A percentile compares a stretch with the other conserved stretches of the same genome.
phyloP scores from a whole-genome alignment of 1,284 basidiomycete species.

The Ceratobasidium sp. region DNA sequence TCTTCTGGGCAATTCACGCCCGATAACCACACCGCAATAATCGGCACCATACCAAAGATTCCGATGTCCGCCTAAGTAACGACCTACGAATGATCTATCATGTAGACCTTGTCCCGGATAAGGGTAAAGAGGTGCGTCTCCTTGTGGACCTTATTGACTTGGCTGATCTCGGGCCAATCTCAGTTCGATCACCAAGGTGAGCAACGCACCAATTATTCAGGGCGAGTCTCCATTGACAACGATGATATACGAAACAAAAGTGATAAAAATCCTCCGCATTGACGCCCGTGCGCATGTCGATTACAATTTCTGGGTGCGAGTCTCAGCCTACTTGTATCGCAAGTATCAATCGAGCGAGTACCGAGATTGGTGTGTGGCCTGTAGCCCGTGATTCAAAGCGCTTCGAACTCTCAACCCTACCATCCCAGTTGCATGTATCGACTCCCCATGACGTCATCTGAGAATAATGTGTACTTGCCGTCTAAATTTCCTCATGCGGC shows the following conservation, averaged over 20 bases:
- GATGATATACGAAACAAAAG: not conserved
- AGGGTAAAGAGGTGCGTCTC: not conserved
- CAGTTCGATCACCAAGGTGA: constrained; percentile 34
- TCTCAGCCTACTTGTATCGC: not conserved
- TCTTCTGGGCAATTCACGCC: constrained; percentile 9
- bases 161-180: not conserved
- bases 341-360: not conserved
- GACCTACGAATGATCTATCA: constrained; percentile 36
- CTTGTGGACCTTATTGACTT: not conserved
- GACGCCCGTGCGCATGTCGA: constrained; percentile 3
- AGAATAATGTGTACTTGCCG: not conserved
- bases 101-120: constrained; percentile 18
- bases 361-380: not conserved
- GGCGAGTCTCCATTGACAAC: not conserved
- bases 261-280: constrained; percentile 14
- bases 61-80: constrained; percentile 29
- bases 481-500: constrained; percentile 12
- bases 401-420: not conserved
- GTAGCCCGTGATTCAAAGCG: no score
- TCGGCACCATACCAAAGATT: not conserved
- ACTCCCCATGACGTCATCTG: not conserved
- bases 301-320: constrained; percentile 4
- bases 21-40: constrained; percentile 5
- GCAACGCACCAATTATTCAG: not conserved
- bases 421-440: constrained; percentile 12